These are phyloP conservation scores for Claviceps sp. DNA, from an alignment of 2,329 filamentous ascomycete genomes.

Conservation along the genomic window DNA sequence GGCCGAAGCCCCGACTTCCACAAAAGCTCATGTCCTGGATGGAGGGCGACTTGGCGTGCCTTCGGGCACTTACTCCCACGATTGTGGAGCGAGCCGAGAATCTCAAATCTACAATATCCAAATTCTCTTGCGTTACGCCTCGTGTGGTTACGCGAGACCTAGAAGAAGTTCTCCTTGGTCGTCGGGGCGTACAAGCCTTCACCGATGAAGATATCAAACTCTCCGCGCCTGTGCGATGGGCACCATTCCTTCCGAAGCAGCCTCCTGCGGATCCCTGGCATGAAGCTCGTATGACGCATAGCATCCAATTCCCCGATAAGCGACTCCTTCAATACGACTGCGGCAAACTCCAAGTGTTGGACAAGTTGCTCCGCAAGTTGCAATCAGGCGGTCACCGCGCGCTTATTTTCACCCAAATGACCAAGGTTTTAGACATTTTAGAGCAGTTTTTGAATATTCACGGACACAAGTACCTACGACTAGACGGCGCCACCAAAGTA, in stretches of 20 bases:
- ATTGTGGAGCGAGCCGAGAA: slow-evolving; percentile 58
- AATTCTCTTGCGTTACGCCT: slow-evolving; percentile 87
- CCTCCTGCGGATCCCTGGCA: slow-evolving; percentile 70
- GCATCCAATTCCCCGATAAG: slow-evolving; percentile 94
- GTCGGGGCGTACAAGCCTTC: slow-evolving; percentile 42
- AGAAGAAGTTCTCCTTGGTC: slow-evolving; percentile 51
- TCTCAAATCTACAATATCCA: slow-evolving; percentile 63
- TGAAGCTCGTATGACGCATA: slow-evolving; percentile 79
- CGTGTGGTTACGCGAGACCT: slow-evolving; percentile 73
- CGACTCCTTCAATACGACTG: slow-evolving; percentile 95
- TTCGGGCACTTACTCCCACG: slow-evolving; percentile 58
- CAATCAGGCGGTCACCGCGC: slow-evolving; percentile 86
- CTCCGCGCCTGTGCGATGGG: slow-evolving; percentile 41
- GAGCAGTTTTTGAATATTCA: slow-evolving; percentile 98
- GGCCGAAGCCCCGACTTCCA: slow-evolving; percentile 46
- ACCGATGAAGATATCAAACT: slow-evolving; percentile 42
- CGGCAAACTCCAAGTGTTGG: slow-evolving; percentile 85
- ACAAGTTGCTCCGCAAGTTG: slow-evolving; percentile 70
- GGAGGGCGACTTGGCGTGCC: slow-evolving; percentile 50
- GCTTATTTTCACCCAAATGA: slow-evolving; percentile 99
- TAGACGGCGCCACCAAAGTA: slow-evolving; percentile 93
- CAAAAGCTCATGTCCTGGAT: slow-evolving; percentile 60
- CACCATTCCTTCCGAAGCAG: slow-evolving; percentile 42
- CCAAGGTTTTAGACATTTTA: slow-evolving; percentile 90
- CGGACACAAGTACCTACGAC: slow-evolving; percentile 86